Percentiles rank a stretch among this genome's conserved stretches.
phyloP scores from a whole-genome alignment of 805 yeast species.

The Metschnikowia santaceciliae region DNA sequence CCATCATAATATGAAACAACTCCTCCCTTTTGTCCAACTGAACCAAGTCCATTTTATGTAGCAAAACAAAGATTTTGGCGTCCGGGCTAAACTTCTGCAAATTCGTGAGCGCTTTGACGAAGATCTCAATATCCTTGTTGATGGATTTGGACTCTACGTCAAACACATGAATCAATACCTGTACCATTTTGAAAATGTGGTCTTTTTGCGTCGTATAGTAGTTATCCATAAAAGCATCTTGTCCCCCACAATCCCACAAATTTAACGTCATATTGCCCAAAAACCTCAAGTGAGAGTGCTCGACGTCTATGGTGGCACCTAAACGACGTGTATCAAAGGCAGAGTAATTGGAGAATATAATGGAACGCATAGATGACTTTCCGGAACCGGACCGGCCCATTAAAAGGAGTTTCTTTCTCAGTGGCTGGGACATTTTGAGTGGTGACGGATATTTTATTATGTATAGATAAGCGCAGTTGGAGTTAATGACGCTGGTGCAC shows the following conservation, averaged over 20 bases:
- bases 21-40: conserved; percentile 82
- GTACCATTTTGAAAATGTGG: conserved; percentile 92
- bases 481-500: neutral
- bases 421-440: conserved; percentile 15
- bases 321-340: conserved; percentile 93
- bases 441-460: neutral
- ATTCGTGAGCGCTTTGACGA: conserved; percentile 76
- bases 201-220: conserved; percentile 84
- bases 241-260: conserved; percentile 98
- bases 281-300: conserved; percentile 89
- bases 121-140: conserved; percentile 88
- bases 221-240: conserved; percentile 93
- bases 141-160: conserved; percentile 93
- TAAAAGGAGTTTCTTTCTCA: conserved; percentile 39
- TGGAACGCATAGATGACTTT: conserved; percentile 94
- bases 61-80: conserved; percentile 84
- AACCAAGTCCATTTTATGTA: conserved; percentile 96
- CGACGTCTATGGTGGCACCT: conserved; percentile 98
- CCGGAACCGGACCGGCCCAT: conserved; percentile 97
- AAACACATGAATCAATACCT: conserved; percentile 91
- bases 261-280: conserved; percentile 93
- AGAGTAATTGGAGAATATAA: conserved; percentile 91
- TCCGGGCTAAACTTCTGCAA: conserved; percentile 81
- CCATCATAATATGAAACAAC: conserved; percentile 79
- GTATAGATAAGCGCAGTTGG: conserved; percentile 1